Conservation (phyloP, 192 early-diverging fungal species). For the Backusella circina region DNA sequence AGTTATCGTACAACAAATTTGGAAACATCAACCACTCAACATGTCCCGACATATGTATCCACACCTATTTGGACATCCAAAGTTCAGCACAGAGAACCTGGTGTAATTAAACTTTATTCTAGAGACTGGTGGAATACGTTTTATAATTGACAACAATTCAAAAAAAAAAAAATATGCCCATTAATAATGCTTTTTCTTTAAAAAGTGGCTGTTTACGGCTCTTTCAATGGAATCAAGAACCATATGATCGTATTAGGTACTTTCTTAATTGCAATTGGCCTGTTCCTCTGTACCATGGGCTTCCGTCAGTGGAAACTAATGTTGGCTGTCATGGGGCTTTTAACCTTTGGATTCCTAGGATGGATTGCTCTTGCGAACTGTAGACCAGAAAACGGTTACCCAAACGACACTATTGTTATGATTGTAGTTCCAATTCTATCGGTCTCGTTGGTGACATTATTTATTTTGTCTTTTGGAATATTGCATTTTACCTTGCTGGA, state of each 20-base stretch:
- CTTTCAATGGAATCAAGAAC: not conserved
- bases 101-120: not conserved
- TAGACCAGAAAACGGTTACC: conserved; percentile 2
- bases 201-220: not conserved
- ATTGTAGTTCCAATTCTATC: not conserved
- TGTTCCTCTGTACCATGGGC: not conserved
- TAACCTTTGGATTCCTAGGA: not conserved
- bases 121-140: not conserved
- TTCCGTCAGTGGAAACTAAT: not conserved
- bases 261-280: not conserved
- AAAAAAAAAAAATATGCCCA: not conserved
- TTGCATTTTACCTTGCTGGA: conserved; percentile 8
- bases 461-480: conserved; percentile 4
- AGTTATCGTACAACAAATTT: not conserved
- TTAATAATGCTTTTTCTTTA: not conserved
- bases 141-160: not conserved
- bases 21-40: not conserved
- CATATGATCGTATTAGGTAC: not conserved
- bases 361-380: conserved; percentile 15
- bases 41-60: not conserved
- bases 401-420: not conserved
- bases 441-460: conserved; percentile 1
- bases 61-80: not conserved
- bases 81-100: not conserved
- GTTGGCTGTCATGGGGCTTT: not conserved